These are phyloP conservation scores for Rubia peregrina DNA, from an alignment of 305 asterid species.

Conservation along the genomic window DNA sequence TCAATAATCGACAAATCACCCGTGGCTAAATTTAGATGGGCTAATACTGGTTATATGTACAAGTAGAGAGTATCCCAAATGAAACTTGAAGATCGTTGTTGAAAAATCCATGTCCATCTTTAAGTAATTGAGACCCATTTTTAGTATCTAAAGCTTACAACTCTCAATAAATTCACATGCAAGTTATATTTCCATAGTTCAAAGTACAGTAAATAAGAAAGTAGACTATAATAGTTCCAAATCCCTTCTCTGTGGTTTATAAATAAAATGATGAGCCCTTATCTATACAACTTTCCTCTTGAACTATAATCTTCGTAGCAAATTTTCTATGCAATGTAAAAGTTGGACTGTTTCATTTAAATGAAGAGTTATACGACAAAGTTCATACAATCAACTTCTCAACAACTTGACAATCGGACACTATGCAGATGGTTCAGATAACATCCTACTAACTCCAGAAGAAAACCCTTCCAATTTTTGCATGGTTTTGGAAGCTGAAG, in stretches of 20 bases:
- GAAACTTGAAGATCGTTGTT: background rate
- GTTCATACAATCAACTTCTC: background rate
- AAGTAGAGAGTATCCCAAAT: background rate
- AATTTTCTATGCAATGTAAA: background rate
- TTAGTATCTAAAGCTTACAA: background rate
- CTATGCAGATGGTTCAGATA: too few relatives aligned
- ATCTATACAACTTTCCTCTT: too few relatives aligned
- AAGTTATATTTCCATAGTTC: background rate
- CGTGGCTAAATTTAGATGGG: background rate
- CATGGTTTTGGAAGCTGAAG: conserved; percentile 3
- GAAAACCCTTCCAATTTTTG: background rate
- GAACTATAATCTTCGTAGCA: too few relatives aligned
- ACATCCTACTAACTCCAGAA: background rate
- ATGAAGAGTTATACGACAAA: background rate
- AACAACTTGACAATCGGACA: background rate
- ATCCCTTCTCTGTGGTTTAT: too few relatives aligned
- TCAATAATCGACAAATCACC: background rate
- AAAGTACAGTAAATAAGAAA: background rate
- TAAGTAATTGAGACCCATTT: background rate
- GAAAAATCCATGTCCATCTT: background rate
- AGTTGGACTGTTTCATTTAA: too few relatives aligned
- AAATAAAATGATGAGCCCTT: too few relatives aligned
- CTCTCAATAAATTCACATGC: too few relatives aligned
- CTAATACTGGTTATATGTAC: background rate
- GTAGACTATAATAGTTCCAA: background rate